Evolutionary conservation across 257 asterid species (phyloP).

Genomic region (Fraxinus excelsior): DNA sequence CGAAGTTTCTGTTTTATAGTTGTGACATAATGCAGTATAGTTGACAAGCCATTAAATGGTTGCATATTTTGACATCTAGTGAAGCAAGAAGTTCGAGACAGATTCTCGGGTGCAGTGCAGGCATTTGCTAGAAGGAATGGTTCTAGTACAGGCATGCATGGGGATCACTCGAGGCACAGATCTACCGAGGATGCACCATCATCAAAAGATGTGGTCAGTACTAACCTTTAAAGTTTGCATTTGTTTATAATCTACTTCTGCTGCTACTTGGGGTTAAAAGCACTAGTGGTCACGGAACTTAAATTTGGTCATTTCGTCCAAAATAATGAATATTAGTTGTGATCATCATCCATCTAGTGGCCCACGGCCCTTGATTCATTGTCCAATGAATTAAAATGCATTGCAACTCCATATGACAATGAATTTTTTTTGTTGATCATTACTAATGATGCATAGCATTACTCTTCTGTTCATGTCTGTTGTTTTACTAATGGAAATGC

Average conservation of each 20-base stretch:
- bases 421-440: no score
- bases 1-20: not conserved
- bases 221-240: not conserved
- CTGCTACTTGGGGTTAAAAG: not conserved
- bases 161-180: conserved; percentile 65
- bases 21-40: not conserved
- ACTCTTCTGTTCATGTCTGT: no score
- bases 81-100: conserved; percentile 61
- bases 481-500: no score
- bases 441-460: no score
- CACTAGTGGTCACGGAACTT: not conserved
- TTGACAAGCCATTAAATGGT: not conserved
- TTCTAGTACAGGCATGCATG: conserved; percentile 58
- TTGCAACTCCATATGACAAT: no score
- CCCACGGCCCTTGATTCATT: no score
- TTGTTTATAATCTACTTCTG: not conserved
- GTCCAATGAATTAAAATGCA: no score
- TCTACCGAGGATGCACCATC: conserved; percentile 56
- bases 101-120: conserved; percentile 58
- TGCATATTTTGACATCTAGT: conserved; percentile 32
- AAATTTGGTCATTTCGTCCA: no score
- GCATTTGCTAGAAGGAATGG: conserved; percentile 61
- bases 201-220: conserved; percentile 69
- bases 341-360: no score
- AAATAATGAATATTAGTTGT: no score